A percentile compares a stretch with the other conserved stretches of the same genome.
Conservation (phyloP, 2,329 filamentous ascomycete genomes). For the Fusarium buharicum region DNA sequence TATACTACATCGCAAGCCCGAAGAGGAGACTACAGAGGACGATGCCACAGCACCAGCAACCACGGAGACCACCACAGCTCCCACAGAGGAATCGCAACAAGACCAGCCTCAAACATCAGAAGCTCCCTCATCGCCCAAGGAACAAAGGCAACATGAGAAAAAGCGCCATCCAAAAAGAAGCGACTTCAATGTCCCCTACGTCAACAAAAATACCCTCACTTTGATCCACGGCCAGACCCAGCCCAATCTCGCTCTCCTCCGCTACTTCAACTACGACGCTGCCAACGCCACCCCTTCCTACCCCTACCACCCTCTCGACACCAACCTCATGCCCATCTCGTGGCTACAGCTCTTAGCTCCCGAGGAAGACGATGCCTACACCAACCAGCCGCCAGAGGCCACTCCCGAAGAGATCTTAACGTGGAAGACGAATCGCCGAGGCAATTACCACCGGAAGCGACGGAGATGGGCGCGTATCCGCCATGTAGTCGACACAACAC, state of each 20-base stretch:
- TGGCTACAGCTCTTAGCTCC: slow-evolving; percentile 93
- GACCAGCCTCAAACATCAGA: slow-evolving; percentile 18
- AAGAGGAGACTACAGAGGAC: slow-evolving; percentile 34
- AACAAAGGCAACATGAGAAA: slow-evolving; percentile 37
- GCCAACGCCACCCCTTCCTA: slow-evolving; percentile 67
- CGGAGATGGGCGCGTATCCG: slow-evolving; percentile 80
- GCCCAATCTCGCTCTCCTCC: slow-evolving; percentile 86
- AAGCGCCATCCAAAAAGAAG: slow-evolving; percentile 49
- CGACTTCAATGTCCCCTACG: slow-evolving; percentile 73
- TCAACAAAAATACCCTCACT: slow-evolving; percentile 79
- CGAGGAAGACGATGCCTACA: slow-evolving; percentile 77
- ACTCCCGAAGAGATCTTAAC: slow-evolving; percentile 69
- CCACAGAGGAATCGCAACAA: slow-evolving; percentile 11
- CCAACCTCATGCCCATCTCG: slow-evolving; percentile 82
- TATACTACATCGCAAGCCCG: slow-evolving; percentile 68
- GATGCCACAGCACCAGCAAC: slow-evolving; percentile 4
- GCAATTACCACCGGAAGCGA: slow-evolving; percentile 89
- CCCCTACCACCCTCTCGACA: slow-evolving; percentile 80
- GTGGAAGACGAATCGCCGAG: slow-evolving; percentile 84
- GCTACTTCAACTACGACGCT: slow-evolving; percentile 88
- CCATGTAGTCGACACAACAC: slow-evolving; percentile 77
- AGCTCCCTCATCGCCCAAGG: slow-evolving; percentile 16
- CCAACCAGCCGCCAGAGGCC: slow-evolving; percentile 69
- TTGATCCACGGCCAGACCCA: slow-evolving; percentile 84
- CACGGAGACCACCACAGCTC: neutral